Conservation (phyloP, 2,329 filamentous ascomycete genomes). For the Torrubiella hemipterigena region DNA sequence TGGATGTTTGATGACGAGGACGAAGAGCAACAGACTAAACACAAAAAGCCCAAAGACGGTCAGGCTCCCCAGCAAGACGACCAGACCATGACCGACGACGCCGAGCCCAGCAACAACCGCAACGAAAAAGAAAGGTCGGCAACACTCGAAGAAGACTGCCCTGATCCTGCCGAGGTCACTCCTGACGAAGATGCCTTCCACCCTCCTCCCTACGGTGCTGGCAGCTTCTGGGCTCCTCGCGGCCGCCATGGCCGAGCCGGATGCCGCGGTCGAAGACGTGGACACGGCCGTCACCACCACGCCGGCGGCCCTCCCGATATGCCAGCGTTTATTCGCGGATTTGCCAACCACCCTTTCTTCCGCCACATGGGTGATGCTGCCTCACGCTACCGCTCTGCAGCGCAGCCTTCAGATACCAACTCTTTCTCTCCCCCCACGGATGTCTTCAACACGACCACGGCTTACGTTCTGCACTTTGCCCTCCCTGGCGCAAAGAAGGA, state of each 20-base stretch:
- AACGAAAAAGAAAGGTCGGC: background rate
- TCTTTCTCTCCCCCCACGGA: slow-evolving; percentile 58
- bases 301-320: slow-evolving; percentile 22
- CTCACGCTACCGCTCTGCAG: slow-evolving; percentile 12
- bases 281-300: slow-evolving; percentile 14
- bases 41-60: background rate
- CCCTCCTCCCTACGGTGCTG: slow-evolving; percentile 6
- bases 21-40: background rate
- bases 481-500: slow-evolving; percentile 71
- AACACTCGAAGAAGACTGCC: background rate
- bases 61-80: background rate
- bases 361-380: slow-evolving; percentile 27
- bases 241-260: slow-evolving; percentile 4
- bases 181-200: background rate
- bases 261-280: slow-evolving; percentile 9
- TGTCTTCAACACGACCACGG: slow-evolving; percentile 55
- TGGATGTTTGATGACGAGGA: background rate
- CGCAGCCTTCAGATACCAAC: slow-evolving; percentile 15
- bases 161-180: background rate
- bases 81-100: background rate
- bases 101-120: background rate
- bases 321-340: slow-evolving; percentile 23
- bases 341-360: slow-evolving; percentile 29
- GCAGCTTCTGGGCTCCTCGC: slow-evolving; percentile 3
- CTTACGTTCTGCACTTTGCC: slow-evolving; percentile 62